phyloP scores from a whole-genome alignment of 495 filamentous ascomycete species.

The Tuber aestivum region DNA sequence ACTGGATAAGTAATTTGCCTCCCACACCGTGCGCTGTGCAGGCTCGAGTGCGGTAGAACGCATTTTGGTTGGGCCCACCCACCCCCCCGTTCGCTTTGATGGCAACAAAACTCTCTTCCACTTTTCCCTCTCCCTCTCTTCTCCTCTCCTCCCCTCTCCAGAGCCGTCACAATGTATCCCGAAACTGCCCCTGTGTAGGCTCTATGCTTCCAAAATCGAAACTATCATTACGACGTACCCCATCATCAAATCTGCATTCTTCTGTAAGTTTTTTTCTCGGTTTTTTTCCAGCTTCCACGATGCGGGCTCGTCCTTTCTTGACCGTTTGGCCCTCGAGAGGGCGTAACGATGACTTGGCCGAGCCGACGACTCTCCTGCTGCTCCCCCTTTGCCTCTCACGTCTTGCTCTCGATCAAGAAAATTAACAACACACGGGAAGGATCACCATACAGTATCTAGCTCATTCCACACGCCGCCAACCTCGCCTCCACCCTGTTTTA shows the following conservation, averaged over 20 bases:
- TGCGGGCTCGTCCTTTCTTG: neutral
- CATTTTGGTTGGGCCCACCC: neutral
- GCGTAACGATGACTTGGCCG: neutral
- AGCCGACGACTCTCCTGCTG: neutral
- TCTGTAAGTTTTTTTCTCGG: neutral
- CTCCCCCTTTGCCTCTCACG: neutral
- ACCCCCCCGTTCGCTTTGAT: neutral
- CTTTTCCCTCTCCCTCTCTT: neutral
- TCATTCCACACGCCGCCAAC: neutral
- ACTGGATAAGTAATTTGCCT: neutral
- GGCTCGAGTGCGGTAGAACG: neutral
- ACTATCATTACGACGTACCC: neutral
- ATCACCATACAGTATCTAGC: neutral
- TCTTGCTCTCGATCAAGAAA: slow-evolving; percentile 3
- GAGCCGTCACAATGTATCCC: neutral
- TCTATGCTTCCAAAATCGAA: neutral
- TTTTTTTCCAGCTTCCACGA: neutral
- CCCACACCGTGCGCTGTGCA: neutral
- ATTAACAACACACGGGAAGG: slow-evolving; percentile 1
- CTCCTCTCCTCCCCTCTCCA: neutral
- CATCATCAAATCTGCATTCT: neutral
- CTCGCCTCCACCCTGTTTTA: neutral
- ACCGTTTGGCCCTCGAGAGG: neutral
- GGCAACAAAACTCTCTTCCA: neutral
- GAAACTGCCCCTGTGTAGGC: neutral